Base-by-base conservation (phyloP, 495 filamentous ascomycete species). In the Penicillium simplicissimum region DNA sequence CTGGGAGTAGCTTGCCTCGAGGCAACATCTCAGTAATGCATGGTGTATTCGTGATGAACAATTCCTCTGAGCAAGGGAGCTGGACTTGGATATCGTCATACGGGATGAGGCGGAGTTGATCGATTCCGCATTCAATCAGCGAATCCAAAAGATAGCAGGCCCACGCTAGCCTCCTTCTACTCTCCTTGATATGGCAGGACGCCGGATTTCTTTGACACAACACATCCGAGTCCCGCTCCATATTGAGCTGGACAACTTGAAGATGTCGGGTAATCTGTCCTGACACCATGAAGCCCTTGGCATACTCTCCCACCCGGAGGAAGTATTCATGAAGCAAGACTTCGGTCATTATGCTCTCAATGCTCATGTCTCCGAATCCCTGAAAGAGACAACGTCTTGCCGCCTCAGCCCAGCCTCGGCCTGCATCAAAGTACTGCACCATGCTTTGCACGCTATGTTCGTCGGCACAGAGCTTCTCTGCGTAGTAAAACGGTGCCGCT, bases 401-500 rank as follows among this genome's bases (percentile, higher is more conserved):
- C 15, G 45, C 45, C 45, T 49, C 45, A 13, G 45, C 45, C 45
- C 45, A 49, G 23, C 45, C 45, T n/a, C 45, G 23, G 23, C 45
- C 45, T 49, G 45, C 45, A 14, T 49, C 45, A 31, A 49, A 49
- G 45, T 49, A 49, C 45, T 49, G 45, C 45, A 49, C 45, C 31
- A 28, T 49, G 23, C 23, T 49, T 19, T 49, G 28, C 6, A n/a
- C 3, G 13, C 45, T 23, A 31, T 49, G 23, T 15, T 5, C 28
- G 45, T 4, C 15, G 4, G 45, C 13, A 10, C 23, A 31, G 13
- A 28, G 23, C 21, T 49, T 49, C 23, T 49, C 45, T 3, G 45
- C 23, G 45, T 49, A 49, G 23, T 49, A 49, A 8, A 49, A 49
- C 7, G 45, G 45, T 31, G 45, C 45, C 11, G 45, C 45, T 31